Base-by-base conservation (phyloP, 2,329 filamentous ascomycete species). In the Periconia sp. region DNA sequence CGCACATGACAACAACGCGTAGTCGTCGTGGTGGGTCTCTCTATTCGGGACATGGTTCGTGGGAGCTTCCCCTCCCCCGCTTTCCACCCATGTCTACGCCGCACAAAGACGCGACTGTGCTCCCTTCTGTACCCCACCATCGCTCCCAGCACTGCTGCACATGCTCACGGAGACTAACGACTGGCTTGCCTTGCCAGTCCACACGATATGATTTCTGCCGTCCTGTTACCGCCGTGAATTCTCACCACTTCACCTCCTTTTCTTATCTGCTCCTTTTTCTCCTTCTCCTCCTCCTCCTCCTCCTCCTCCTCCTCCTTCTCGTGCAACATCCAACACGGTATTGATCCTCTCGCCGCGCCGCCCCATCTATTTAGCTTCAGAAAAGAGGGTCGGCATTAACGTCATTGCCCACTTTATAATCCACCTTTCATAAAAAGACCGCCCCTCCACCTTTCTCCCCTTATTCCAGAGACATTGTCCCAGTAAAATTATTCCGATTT, bases 1-100 rank as follows among this genome's bases (percentile, higher is more conserved):
- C 40, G 43, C 54, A 51, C 54, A 56, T 56, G 54, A 51, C 23
- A 27, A 27, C 23, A 23, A 45, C 27, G 33, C 45, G 41, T 37
- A 43, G 20, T 17, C 46, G 37, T n/a, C n/a, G n/a, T n/a, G n/a
- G n/a, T 49, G 49, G 43, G 35, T 51, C 47, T 37, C 41, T 27
- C 37, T 27, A 45, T 40, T 27, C 15, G 23, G 35, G 30, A n/a
- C 15, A n/a, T 49, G 46, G 45, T 47, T 47, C 45, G 45, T 33
- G 23, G 33, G 44, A 47, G 50, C 43, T 52, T 47, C 50, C 50
- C 48, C 47, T 50, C 50, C 54, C 54, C 54, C 54, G 54, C 54
- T 49, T 56, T 55, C 35, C 40, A 7, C 33, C 33, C 20, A 8
- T 46, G 52, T 47, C 31, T 27, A 8, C 23, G 23, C 23, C 23